Evolutionary conservation across 129 eudicot genomes (phyloP).

Genomic region (Flaveria trinervia): DNA sequence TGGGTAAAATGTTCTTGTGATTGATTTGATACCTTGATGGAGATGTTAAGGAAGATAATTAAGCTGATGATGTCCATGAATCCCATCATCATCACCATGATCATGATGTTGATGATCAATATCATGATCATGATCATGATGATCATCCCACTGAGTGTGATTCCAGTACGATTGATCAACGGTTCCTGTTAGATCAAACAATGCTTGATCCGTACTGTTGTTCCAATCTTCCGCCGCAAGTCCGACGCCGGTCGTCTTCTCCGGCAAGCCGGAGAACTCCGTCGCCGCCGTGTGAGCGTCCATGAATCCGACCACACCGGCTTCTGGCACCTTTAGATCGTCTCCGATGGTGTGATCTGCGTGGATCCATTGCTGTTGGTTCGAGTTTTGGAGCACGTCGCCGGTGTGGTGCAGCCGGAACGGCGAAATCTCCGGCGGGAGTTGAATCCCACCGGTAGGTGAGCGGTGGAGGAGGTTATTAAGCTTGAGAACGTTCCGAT

Average conservation of each 20-base stretch:
- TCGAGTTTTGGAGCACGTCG: neutral
- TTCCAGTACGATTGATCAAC: slow-evolving; percentile 69
- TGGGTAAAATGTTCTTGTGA: slow-evolving; percentile 27
- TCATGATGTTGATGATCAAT: slow-evolving; percentile 19
- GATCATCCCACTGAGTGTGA: slow-evolving; percentile 59
- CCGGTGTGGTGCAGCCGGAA: slow-evolving; percentile 37
- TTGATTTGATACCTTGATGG: slow-evolving; percentile 21
- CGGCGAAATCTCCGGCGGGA: slow-evolving; percentile 38
- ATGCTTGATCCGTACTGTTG: slow-evolving; percentile 48
- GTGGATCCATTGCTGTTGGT: slow-evolving; percentile 34
- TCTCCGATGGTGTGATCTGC: slow-evolving; percentile 24
- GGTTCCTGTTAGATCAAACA: slow-evolving; percentile 63
- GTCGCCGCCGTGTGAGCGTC: slow-evolving; percentile 35
- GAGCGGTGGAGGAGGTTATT: slow-evolving; percentile 48
- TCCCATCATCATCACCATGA: slow-evolving; percentile 23
- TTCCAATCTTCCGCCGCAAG: slow-evolving; percentile 44
- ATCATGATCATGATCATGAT: slow-evolving; percentile 28
- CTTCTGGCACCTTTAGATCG: slow-evolving; percentile 36
- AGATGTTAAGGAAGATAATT: slow-evolving; percentile 56
- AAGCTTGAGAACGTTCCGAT: slow-evolving; percentile 52
- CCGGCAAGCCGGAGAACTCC: slow-evolving; percentile 36
- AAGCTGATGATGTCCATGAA: slow-evolving; percentile 37
- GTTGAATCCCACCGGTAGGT: slow-evolving; percentile 38
- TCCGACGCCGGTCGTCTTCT: slow-evolving; percentile 36
- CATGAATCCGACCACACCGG: slow-evolving; percentile 24